Base-by-base conservation (phyloP, 805 yeast species). In the Wickerhamiella parazyma region DNA sequence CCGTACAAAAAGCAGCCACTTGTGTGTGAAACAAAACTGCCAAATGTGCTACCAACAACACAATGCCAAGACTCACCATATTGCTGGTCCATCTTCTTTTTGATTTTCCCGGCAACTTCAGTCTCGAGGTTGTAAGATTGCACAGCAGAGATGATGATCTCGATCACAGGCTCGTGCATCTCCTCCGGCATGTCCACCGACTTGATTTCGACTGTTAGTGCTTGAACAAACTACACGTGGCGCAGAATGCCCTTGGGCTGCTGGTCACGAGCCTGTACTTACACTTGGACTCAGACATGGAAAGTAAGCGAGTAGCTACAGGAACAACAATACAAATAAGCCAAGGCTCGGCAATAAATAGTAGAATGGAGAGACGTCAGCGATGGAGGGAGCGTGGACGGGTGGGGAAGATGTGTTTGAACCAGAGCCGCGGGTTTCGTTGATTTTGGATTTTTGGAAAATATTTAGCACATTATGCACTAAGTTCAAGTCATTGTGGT, bases 31-130 rank as follows among this genome's bases (percentile, higher is more conserved):
- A 75, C 80, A 53, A 70, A 73, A 38, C 75, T 67, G 11, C 81
- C 81, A 55, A 75, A 75, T 42, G 73, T 69, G 50, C 65, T 61
- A 18, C 81, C 81, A 24, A 73, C 80, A 41, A 75, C 67, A 24
- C 75, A 75, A 55, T 75, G 80, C 81, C 81, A 75, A 7, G 78
- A 66, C 20, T 73, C 68, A 0, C 78, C 77, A 51, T 66, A 73
- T 37, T 66, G 57, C 26, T 66, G 64, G 52, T 75, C 81, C 54
- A 75, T 62, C 48, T 70, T 78, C 53, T 73, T 73, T 57, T 76
- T 75, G 41, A 75, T 63, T 45, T 58, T 68, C 3, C 76, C 69
- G 18, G 81, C 81, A 28, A 73, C 65, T 45, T 76, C 80, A 55
- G 62, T 63, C 48, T 75, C 79, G 6, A 67, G 56, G 28, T 65